Evolutionary conservation across 2,329 filamentous ascomycete genomes (phyloP), one percentile per base, ranked within the genome.

Genomic region (Talaromyces amestolkiae): DNA sequence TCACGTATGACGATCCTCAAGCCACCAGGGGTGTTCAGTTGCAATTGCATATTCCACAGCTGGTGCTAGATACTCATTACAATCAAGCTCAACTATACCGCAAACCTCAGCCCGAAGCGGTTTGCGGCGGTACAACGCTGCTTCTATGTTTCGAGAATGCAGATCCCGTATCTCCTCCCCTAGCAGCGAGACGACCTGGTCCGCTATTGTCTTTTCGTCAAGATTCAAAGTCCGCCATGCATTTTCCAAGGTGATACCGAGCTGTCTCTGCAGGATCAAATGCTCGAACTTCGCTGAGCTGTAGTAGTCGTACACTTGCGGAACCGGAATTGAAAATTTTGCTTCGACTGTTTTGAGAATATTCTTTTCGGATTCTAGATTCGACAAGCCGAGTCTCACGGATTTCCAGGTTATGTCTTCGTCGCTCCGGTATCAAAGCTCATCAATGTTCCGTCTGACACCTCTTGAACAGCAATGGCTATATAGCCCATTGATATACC

Each of bases 81-180:
- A 17, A 19, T 19, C 41, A 45, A 45, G 41, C 41, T 22, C 41
- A 45, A 45, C n/a, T 45, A 45, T 19, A 5, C 41, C 17, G 19
- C 41, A 45, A 45, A 45, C 41, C n/a, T 45, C 41, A 45, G n/a
- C 41, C n/a, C 45, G 59, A 61, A 51, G 59, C 10, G 43, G 59
- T 37, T 51, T 47, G 19, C 59, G 39, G 15, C 6, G 39, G 8
- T 41, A 43, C 17, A 43, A 43, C 1, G 17, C 39, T 19, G 7
- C 39, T 19, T 19, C 19, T 17, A 19, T n/a, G 17, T 19, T n/a
- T n/a, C 5, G 2, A 9, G 17, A 43, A n/a, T 9, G 39, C 4
- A 43, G 17, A 8, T 43, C n/a, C 7, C 17, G 39, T 43, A 43
- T 8, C 17, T 19, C 39, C 27, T 27, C 3, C 39, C 7, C n/a